phyloP scores from a whole-genome alignment of 2,329 filamentous ascomycete genomes.

The Xylaria sp. region DNA sequence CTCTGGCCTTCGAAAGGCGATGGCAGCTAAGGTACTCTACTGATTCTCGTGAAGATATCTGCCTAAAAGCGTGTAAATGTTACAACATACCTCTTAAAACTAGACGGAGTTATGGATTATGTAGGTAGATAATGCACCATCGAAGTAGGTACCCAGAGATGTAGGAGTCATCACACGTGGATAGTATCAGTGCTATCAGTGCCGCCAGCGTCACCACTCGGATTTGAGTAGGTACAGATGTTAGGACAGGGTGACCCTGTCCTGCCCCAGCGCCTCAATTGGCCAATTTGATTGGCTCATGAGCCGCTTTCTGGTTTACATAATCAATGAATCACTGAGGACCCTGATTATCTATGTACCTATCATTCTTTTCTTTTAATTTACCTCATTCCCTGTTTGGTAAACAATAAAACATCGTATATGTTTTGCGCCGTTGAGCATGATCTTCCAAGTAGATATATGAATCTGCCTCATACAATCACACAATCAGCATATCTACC shows the following conservation, averaged over 20 bases:
- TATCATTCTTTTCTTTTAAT: neutral
- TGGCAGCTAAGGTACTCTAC: neutral
- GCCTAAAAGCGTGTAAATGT: constrained; percentile 40
- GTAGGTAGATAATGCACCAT: neutral
- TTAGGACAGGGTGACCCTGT: neutral
- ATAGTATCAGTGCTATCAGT: constrained; percentile 26
- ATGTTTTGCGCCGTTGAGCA: no score
- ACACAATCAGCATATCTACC: no score
- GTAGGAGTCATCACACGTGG: constrained; percentile 48
- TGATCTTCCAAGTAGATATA: no score
- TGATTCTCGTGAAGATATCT: constrained; percentile 11
- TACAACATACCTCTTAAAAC: neutral
- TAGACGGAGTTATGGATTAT: neutral
- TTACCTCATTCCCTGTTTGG: no score
- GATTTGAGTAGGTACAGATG: neutral
- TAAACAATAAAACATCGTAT: no score
- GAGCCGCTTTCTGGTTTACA: neutral
- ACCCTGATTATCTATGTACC: neutral
- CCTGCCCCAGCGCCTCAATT: neutral
- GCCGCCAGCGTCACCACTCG: constrained; percentile 19
- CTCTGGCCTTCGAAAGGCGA: neutral
- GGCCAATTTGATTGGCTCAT: constrained; percentile 5
- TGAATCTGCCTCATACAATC: no score
- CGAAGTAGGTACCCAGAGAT: constrained; percentile 29
- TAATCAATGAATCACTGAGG: constrained; percentile 17